Evolutionary conservation across 2,329 filamentous ascomycete genomes (phyloP).

Genomic region (Plectosphaerella sp.): DNA sequence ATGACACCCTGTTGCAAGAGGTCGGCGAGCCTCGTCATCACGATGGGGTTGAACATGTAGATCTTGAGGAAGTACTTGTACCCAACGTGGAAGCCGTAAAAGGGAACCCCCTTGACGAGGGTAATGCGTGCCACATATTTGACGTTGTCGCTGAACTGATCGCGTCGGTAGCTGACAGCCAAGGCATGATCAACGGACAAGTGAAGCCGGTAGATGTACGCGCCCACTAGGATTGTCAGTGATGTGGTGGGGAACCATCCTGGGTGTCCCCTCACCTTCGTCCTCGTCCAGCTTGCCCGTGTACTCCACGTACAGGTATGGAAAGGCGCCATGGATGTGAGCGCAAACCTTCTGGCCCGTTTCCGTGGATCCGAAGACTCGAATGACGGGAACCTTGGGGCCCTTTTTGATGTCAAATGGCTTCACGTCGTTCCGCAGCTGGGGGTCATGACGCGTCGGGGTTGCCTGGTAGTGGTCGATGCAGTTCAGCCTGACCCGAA

Average conservation of each 20-base stretch:
- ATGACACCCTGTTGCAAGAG: conserved; percentile 84
- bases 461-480: conserved; percentile 88
- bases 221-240: conserved; percentile 49
- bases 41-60: conserved; percentile 82
- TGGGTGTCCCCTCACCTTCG: conserved; percentile 50
- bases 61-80: conserved; percentile 91
- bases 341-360: conserved; percentile 95
- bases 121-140: conserved; percentile 86
- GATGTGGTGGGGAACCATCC: background rate
- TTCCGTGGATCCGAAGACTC: conserved; percentile 88
- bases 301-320: conserved; percentile 92
- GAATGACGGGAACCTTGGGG: conserved; percentile 77
- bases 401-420: conserved; percentile 55
- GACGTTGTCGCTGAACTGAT: conserved; percentile 61
- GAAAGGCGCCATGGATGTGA: conserved; percentile 92
- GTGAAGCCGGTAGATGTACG: conserved; percentile 74
- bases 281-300: conserved; percentile 61
- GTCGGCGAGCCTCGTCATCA: conserved; percentile 85
- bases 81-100: conserved; percentile 93
- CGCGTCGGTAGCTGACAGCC: conserved; percentile 76
- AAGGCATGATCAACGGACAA: conserved; percentile 88
- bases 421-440: conserved; percentile 62
- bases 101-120: conserved; percentile 87
- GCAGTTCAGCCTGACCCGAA: conserved; percentile 90
- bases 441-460: conserved; percentile 76